phyloP scores from a whole-genome alignment of 805 yeast genomes.

The Starmerella khaoyaiensis region DNA sequence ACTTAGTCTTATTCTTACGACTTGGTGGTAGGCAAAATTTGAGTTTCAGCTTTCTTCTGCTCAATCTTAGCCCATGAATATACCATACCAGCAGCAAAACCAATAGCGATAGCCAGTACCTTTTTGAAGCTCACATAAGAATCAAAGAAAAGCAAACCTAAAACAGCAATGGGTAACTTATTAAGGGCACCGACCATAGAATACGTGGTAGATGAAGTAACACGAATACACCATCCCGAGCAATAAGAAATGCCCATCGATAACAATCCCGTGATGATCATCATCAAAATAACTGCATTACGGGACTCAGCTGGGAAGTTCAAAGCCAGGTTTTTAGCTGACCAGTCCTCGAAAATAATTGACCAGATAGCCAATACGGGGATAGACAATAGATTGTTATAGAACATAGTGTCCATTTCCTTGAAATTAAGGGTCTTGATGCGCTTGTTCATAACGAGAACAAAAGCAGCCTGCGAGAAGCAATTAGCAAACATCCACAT shows the following conservation, averaged over 20 bases:
- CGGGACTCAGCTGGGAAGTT: slow-evolving; percentile 72
- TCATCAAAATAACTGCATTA: slow-evolving; percentile 56
- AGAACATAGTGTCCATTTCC: slow-evolving; percentile 95
- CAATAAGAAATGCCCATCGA: slow-evolving; percentile 97
- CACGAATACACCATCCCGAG: slow-evolving; percentile 99
- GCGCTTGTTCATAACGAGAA: slow-evolving; percentile 91
- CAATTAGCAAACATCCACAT: slow-evolving; percentile 96
- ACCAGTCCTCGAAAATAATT: slow-evolving; percentile 83
- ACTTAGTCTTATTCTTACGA: too few species aligned
- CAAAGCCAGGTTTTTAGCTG: slow-evolving; percentile 52
- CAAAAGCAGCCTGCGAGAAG: slow-evolving; percentile 85
- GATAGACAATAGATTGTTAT: slow-evolving; percentile 86
- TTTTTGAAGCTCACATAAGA: slow-evolving; percentile 91
- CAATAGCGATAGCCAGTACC: slow-evolving; percentile 78
- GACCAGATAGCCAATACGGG: slow-evolving; percentile 76
- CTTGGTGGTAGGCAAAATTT: slow-evolving; percentile 16
- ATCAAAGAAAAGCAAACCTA: slow-evolving; percentile 89
- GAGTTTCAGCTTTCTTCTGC: slow-evolving; percentile 37
- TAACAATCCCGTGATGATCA: slow-evolving; percentile 86
- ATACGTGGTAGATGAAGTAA: slow-evolving; percentile 94
- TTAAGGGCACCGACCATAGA: slow-evolving; percentile 99
- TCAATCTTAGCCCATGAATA: slow-evolving; percentile 92
- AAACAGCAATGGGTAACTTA: slow-evolving; percentile 92
- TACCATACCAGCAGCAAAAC: slow-evolving; percentile 90
- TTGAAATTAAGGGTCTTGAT: slow-evolving; percentile 85